Evolutionary conservation across 257 asterid genomes (phyloP), one percentile per base, ranked within the genome.

Genomic region (Handroanthus guayacan): DNA sequence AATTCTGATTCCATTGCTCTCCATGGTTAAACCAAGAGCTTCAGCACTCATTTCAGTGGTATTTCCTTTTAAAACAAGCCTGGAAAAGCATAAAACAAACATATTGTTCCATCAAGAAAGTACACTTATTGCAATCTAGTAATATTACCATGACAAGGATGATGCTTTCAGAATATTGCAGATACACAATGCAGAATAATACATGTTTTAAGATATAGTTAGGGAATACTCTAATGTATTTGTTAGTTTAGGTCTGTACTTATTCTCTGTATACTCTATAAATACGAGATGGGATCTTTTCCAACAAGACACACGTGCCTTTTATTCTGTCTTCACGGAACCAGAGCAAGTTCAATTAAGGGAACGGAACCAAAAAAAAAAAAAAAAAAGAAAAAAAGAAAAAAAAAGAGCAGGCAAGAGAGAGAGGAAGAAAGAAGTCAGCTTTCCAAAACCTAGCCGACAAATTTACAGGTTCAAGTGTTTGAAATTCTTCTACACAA

Each of bases 1-100:
- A 78, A 95, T 91, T 79, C 87, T 86, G 71, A 95, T 82, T 77
- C 98, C 99, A 81, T 92, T 95, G 91, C 99, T 92, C 88, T 95
- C 99, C 97, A 95, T 79, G 69, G 93, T 92, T 66, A 95, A 83
- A 67, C 92, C 98, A 86, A 89, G 89, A 78, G 83, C 89, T 45
- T 87, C 85, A 17, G 94, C 98, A 84, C 75, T 85, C 89, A 92
- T 78, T 74, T 95, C 89, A 54, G 86, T 64, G n/a, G 87, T 85
- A 72, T 82, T 86, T 6, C 94, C 98, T 81, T 91, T 88, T 75
- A 90, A 67, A 79, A 89, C 92, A 80, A 95, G 81, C 94, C 99
- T 95, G 92, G 81, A 86, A 69, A 56, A 77, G 81, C 73, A 85
- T 25, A 36, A 67, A 38, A 60, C 38, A 71, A 50, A 36, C 44